Evolutionary conservation across 1,284 basidiomycete genomes (phyloP).

Genomic region (Pseudozyma pruni): DNA sequence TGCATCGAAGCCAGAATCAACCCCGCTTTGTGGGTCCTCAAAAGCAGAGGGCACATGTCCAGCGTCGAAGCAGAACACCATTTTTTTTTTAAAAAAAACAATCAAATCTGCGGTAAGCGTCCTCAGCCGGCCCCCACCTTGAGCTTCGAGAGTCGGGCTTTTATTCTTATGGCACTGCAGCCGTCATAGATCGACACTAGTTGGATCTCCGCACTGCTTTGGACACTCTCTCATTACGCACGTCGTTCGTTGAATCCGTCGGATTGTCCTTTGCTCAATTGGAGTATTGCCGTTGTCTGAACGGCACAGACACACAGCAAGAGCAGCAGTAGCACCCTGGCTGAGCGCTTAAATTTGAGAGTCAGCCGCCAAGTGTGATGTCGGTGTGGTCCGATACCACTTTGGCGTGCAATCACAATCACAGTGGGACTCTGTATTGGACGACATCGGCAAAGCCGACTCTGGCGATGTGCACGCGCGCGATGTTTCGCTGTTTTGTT

Average conservation of each 20-base stretch:
- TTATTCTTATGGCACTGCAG: slow-evolving; percentile 5
- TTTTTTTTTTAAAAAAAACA: not conserved
- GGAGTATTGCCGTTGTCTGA: no score
- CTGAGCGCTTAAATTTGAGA: not conserved
- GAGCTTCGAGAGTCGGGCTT: not conserved
- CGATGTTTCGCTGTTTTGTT: no score
- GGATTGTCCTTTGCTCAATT: not conserved
- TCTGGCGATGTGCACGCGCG: no score
- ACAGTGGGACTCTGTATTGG: no score
- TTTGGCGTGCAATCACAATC: no score
- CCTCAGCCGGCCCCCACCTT: slow-evolving; percentile 8
- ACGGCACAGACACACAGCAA: no score
- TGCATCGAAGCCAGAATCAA: not conserved
- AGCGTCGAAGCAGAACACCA: not conserved
- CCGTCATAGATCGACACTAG: slow-evolving; percentile 25
- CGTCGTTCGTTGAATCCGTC: slow-evolving; percentile 4
- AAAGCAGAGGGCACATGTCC: not conserved
- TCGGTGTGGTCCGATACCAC: no score
- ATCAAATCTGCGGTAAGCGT: not conserved
- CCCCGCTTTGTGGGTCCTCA: slow-evolving; percentile 1
- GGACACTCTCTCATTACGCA: slow-evolving; percentile 3
- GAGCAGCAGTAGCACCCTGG: no score
- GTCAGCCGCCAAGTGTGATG: not conserved
- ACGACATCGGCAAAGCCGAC: no score
- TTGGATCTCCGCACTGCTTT: slow-evolving; percentile 10